Evolutionary conservation across 1,139 yeast species (phyloP).

Genomic region (Candida mesenterica): DNA sequence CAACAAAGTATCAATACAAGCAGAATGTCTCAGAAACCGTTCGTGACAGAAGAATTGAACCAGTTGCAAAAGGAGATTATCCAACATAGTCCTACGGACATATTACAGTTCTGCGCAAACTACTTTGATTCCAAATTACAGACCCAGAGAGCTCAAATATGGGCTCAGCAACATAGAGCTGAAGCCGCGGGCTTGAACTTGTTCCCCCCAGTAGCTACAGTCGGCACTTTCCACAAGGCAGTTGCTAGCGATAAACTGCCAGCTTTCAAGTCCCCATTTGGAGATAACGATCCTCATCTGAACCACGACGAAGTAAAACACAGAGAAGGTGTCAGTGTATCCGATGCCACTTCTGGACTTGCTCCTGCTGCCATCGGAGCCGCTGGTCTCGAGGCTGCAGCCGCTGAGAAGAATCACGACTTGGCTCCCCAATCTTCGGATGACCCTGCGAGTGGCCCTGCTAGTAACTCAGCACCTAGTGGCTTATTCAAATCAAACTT

Average conservation of each 20-base stretch:
- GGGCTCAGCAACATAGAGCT: conserved; percentile 53
- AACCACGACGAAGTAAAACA: conserved; percentile 19
- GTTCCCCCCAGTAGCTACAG: conserved; percentile 37
- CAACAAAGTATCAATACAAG: not conserved
- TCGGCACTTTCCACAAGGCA: conserved; percentile 21
- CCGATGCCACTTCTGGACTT: conserved; percentile 1
- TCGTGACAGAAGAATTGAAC: conserved; percentile 48
- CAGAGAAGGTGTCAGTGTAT: not conserved
- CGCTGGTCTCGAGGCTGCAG: conserved; percentile 8
- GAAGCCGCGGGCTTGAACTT: conserved; percentile 52
- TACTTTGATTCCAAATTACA: conserved; percentile 64
- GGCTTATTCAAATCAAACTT: conserved; percentile 45
- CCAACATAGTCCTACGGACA: conserved; percentile 62
- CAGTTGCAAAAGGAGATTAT: conserved; percentile 62
- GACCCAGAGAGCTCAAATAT: conserved; percentile 55
- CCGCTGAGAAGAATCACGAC: not conserved
- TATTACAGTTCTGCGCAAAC: conserved; percentile 72
- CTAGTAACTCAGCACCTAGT: conserved; percentile 3
- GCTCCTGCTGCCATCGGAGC: conserved; percentile 9
- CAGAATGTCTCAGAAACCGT: conserved; percentile 15
- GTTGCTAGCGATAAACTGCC: conserved; percentile 40
- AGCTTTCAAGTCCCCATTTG: conserved; percentile 63
- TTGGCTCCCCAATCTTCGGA: not conserved
- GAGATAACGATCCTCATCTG: conserved; percentile 62
- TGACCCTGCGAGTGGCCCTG: conserved; percentile 2